Base-by-base conservation (phyloP, 495 filamentous ascomycete species). In the Tuber brumale region DNA sequence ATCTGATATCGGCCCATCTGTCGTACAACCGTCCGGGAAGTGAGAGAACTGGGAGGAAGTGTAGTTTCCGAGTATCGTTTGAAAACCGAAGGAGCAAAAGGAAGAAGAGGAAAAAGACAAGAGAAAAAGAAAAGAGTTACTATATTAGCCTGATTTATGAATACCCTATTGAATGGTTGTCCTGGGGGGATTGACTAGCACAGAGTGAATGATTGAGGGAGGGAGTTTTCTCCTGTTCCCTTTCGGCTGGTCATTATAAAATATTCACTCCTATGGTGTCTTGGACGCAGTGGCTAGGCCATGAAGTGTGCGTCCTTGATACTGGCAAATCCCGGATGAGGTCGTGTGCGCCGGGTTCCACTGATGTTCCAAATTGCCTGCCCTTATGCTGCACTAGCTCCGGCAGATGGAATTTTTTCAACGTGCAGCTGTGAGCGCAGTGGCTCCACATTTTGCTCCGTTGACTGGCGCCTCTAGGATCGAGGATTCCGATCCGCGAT, bases 1-100 rank as follows among this genome's bases (percentile, higher is more conserved):
- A 66, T 35, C 57, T 66, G 57, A 66, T 66, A 66, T 66, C 57
- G 57, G 57, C 57, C 14, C 12, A 66, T 66, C 19, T 66, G 57
- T 66, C 57, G 57, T 66, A 66, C 57, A 66, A 27, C 57, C 57
- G 57, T 8, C 57, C 57, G 57, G 57, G 57, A 2, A 18, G 57
- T 27, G 27, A 27, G 14, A 66, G 27, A 66, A 35, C 18, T 35
- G 57, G 57, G 57, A 57, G 7, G n/a, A 35, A 27, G 57, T 12
- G 14, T 66, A 66, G 57, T 66, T 66, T 66, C 14, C 27, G 14
- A 35, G 57, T 18, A 14, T 27, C 27, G 35, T 19, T 61, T 31
- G 14, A 66, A 12, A 35, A 2, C 27, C 27, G 57, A 66, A 35
- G 31, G 27, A 66, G 57, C 3, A 66, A 35, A 31, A 66, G 27